Evolutionary conservation across 2,329 filamentous ascomycete genomes (phyloP).

Genomic region (Neobulgaria alba): DNA sequence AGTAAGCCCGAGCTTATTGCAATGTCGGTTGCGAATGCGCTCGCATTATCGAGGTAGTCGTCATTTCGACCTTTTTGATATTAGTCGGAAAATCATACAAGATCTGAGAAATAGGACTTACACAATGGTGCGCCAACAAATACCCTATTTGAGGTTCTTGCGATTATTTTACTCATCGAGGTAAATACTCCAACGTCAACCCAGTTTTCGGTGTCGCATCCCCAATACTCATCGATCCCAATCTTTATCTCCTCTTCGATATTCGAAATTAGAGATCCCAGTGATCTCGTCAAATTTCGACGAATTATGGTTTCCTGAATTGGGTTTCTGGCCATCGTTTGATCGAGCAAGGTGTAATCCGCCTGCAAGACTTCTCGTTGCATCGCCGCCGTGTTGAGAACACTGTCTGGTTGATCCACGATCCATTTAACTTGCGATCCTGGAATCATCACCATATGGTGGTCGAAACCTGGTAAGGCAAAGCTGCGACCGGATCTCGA

Average conservation of each 20-base stretch:
- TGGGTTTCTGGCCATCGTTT: constrained; percentile 26
- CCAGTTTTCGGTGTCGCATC: constrained; percentile 31
- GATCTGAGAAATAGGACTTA: constrained; percentile 3
- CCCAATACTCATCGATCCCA: constrained; percentile 13
- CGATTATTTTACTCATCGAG: constrained; percentile 31
- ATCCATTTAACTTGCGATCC: constrained; percentile 32
- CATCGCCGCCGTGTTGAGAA: constrained; percentile 28
- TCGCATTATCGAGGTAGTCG: constrained; percentile 26
- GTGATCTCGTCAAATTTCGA: constrained; percentile 28
- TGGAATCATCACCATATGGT: constrained; percentile 34
- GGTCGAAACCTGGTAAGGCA: constrained; percentile 32
- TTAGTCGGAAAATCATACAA: neutral
- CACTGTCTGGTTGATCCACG: constrained; percentile 31
- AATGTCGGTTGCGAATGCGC: constrained; percentile 25
- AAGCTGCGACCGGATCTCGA: constrained; percentile 33
- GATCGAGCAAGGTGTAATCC: constrained; percentile 31
- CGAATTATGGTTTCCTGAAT: constrained; percentile 27
- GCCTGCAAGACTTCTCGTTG: constrained; percentile 33
- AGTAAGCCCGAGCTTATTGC: constrained; percentile 26
- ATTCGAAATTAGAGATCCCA: constrained; percentile 20
- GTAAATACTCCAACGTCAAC: constrained; percentile 22
- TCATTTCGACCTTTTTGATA: constrained; percentile 20
- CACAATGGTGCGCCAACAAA: constrained; percentile 37
- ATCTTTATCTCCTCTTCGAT: constrained; percentile 17
- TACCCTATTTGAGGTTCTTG: constrained; percentile 35